A percentile compares a stretch with the other conserved stretches of the same genome.
Conservation (phyloP, 129 eudicot species). For the Erigeron canadensis region DNA sequence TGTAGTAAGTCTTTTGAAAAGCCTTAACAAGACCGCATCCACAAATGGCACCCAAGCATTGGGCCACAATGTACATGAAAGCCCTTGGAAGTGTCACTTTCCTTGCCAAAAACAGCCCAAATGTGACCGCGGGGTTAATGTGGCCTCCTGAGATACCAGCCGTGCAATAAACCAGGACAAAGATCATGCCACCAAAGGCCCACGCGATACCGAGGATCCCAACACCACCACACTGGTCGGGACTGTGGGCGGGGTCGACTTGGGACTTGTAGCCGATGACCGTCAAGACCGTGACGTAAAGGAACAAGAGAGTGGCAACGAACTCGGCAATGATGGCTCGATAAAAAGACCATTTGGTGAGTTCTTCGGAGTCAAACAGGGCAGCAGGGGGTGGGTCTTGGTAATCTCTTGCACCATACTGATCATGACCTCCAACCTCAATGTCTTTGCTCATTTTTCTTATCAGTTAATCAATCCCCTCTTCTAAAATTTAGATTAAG, state of each 20-base stretch:
- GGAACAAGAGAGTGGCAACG: slow-evolving; percentile 61
- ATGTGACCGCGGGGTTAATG: slow-evolving; percentile 72
- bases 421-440: slow-evolving; percentile 40
- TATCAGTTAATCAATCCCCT: no score
- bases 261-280: slow-evolving; percentile 73
- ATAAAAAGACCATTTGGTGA: slow-evolving; percentile 64
- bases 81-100: slow-evolving; percentile 58
- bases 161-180: slow-evolving; percentile 71
- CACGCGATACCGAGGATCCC: slow-evolving; percentile 82
- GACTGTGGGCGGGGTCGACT: slow-evolving; percentile 30
- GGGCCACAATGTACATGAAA: slow-evolving; percentile 58
- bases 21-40: slow-evolving; percentile 69
- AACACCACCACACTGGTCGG: slow-evolving; percentile 58
- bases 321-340: slow-evolving; percentile 69
- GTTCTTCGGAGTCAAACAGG: slow-evolving; percentile 52
- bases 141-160: slow-evolving; percentile 80
- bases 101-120: slow-evolving; percentile 59
- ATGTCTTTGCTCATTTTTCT: slow-evolving; percentile 53
- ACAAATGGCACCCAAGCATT: slow-evolving; percentile 69
- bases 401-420: slow-evolving; percentile 52
- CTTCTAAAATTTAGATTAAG: neutral
- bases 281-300: slow-evolving; percentile 64
- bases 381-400: slow-evolving; percentile 65
- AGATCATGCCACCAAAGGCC: slow-evolving; percentile 89
- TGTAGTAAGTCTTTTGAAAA: slow-evolving; percentile 52